Evolutionary conservation across 2,329 filamentous ascomycete species (phyloP), one percentile per base, ranked within the genome.

Genomic region (Ophiostoma sp.): DNA sequence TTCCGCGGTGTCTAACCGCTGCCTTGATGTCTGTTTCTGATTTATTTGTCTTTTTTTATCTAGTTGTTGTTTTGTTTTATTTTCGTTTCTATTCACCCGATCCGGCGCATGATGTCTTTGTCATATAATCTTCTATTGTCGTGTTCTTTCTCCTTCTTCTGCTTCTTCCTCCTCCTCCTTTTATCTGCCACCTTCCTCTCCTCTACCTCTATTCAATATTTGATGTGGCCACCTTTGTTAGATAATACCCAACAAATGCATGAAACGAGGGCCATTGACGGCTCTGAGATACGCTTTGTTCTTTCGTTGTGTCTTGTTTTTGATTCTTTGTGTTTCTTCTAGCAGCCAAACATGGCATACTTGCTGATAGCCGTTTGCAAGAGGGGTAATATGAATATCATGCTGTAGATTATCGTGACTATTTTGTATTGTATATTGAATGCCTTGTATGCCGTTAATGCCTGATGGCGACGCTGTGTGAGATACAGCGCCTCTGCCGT

Each of bases 1-100:
- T 94, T 96, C 79, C 87, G 93, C 73, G 88, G 88, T 74, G 88
- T 90, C 71, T 89, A 68, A 4, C 6, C 6, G 39, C 39, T 10
- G 15, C 44, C 15, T 48, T 20, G 44, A 48, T 48, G 44, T 48
- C 27, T 48, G 64, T 36, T 57, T 31, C 41, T 23, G 7, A 39
- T 62, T 44, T 48, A 4, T 3, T 39, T 67, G 6, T 2, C 20
- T n/a, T 48, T 6, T 44, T 39, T n/a, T 27, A 54, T 27, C 27
- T 33, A 15, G 36, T 41, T 15, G 39, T 41, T 41, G 39, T 41
- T 41, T 11, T 41, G 13, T 41, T 41, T 11, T 35, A 13, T 27
- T 64, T 23, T 15, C 41, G 23, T 17, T 48, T 57, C 20, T 23
- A 11, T 3, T 23, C n/a, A 6, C n/a, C 27, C 67, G 62, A 65